These are phyloP conservation scores for Saccharomyces hybrid DNA, from an alignment of 1,139 yeast species.

Conservation along the genomic window DNA sequence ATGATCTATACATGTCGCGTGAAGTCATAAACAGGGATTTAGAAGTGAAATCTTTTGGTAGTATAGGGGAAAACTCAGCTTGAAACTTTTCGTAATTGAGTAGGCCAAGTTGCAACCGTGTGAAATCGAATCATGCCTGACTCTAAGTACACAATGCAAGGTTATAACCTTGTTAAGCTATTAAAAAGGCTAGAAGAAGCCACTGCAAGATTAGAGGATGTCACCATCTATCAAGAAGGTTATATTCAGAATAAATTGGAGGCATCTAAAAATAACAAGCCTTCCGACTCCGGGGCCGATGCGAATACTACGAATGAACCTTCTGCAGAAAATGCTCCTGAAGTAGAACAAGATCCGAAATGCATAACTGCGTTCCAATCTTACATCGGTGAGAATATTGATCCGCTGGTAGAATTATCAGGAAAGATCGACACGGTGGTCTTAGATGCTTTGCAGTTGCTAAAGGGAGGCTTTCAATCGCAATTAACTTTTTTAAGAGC, in stretches of 20 bases:
- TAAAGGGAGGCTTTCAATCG: constrained; percentile 52
- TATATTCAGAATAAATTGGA: constrained; percentile 28
- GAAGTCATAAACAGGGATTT: not conserved
- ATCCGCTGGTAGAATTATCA: constrained; percentile 56
- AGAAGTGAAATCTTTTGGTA: not conserved
- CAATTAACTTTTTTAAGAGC: constrained; percentile 53
- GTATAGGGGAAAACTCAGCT: not conserved
- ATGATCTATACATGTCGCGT: not conserved
- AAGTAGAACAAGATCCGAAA: constrained; percentile 34
- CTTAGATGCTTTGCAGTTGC: constrained; percentile 48
- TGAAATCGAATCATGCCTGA: constrained; percentile 34
- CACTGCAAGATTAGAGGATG: constrained; percentile 84
- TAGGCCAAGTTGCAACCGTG: not conserved
- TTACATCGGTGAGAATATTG: constrained; percentile 46
- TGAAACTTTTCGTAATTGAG: not conserved
- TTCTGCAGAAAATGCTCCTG: constrained; percentile 19
- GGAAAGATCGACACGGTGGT: constrained; percentile 55
- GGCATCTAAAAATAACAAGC: constrained; percentile 2
- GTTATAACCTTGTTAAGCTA: constrained; percentile 73
- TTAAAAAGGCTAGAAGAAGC: constrained; percentile 88
- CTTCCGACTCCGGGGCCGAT: constrained; percentile 11
- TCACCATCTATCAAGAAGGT: constrained; percentile 69
- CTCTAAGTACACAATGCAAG: constrained; percentile 60
- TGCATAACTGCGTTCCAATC: constrained; percentile 48
- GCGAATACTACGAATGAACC: constrained; percentile 18